Conservation (phyloP, 345 rosid species). For the Eucalyptus cladocalyx region DNA sequence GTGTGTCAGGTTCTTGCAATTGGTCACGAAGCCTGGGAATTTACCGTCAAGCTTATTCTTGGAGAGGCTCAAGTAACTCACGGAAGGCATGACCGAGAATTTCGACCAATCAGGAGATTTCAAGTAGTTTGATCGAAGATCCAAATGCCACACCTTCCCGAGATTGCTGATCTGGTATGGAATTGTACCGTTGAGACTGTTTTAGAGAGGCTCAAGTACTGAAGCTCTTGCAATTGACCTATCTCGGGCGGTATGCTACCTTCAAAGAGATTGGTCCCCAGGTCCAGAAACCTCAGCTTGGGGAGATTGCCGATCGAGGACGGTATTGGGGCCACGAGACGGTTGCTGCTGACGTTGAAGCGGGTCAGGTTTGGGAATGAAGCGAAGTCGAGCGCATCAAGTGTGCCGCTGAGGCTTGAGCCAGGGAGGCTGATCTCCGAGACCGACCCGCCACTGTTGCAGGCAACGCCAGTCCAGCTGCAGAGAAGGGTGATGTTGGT, state of each 20-base stretch:
- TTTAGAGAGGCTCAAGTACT: no score
- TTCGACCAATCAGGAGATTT: no score
- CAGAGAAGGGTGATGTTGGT: constrained; percentile 36
- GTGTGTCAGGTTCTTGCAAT: no score
- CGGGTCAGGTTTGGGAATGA: constrained; percentile 26
- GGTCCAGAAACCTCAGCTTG: not conserved
- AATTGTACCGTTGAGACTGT: no score
- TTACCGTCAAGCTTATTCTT: no score
- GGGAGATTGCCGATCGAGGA: not conserved
- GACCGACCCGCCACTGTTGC: constrained; percentile 9
- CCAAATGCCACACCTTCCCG: no score
- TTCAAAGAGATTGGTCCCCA: not conserved
- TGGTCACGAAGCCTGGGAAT: no score
- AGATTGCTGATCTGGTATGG: no score
- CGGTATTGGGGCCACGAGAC: not conserved
- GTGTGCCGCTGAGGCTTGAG: constrained; percentile 14
- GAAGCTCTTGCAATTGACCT: not conserved
- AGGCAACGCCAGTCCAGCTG: constrained; percentile 48
- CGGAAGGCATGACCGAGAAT: no score
- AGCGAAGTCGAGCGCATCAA: constrained; percentile 33
- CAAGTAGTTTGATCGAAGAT: no score
- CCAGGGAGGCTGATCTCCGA: constrained; percentile 19
- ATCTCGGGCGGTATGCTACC: not conserved
- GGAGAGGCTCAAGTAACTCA: no score
- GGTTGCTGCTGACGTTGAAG: constrained; percentile 41